A percentile compares a stretch with the other conserved stretches of the same genome.
Evolutionary conservation across 257 asterid species (phyloP).

Genomic region (Oldenlandia corymbosa): DNA sequence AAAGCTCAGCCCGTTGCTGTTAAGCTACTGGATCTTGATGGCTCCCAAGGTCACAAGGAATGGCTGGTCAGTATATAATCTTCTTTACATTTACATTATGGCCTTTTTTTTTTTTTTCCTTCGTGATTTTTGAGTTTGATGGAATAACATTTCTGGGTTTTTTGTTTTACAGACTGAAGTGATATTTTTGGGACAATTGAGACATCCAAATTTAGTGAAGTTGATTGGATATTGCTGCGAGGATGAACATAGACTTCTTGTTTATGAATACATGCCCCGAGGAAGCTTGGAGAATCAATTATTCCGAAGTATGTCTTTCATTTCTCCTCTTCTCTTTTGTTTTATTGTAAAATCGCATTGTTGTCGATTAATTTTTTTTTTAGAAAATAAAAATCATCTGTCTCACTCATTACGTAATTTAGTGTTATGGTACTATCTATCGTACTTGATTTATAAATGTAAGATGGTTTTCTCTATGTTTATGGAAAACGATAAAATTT

Average conservation of each 20-base stretch:
- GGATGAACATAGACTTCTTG: conserved; percentile 87
- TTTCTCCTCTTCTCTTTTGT: background rate
- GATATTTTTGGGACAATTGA: conserved; percentile 74
- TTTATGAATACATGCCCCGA: conserved; percentile 88
- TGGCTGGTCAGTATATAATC: conserved; percentile 65
- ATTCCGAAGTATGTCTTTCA: conserved; percentile 67
- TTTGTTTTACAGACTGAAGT: conserved; percentile 71
- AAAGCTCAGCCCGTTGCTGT: conserved; percentile 98
- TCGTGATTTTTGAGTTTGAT: background rate
- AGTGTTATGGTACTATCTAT: too few relatives aligned
- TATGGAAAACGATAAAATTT: too few relatives aligned
- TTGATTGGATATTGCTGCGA: conserved; percentile 95
- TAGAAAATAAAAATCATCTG: too few relatives aligned
- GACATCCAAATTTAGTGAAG: conserved; percentile 81
- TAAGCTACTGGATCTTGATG: conserved; percentile 84
- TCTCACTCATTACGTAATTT: too few relatives aligned
- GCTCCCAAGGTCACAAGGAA: conserved; percentile 84
- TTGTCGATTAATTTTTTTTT: too few relatives aligned
- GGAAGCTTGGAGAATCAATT: conserved; percentile 95
- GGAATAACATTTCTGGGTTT: background rate
- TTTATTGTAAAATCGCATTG: too few relatives aligned
- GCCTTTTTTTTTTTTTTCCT: background rate
- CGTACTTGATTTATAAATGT: too few relatives aligned
- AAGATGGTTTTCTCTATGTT: too few relatives aligned
- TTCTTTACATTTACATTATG: background rate